Evolutionary conservation across 331 rosid genomes (phyloP).

Genomic region (Erythrophleum ivorense): DNA sequence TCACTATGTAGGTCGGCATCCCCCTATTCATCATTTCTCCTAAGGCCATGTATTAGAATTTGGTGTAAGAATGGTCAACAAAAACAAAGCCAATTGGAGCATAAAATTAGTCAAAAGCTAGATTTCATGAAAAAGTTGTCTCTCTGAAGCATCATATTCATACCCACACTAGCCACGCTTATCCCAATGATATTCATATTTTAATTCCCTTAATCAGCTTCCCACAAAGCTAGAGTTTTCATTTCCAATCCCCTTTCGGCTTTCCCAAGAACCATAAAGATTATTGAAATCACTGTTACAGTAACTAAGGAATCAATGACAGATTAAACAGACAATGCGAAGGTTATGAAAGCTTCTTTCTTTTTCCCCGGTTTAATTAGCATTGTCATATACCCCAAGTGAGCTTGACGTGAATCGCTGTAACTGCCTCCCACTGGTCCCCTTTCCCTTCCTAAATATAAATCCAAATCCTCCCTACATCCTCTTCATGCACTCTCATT

Average conservation of each 20-base stretch:
- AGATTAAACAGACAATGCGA: conserved; percentile 3
- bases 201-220: not conserved
- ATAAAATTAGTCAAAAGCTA: not conserved
- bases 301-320: not conserved
- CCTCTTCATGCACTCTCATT: not conserved
- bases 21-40: not conserved
- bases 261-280: conserved; percentile 18
- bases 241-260: conserved; percentile 1
- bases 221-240: conserved; percentile 16
- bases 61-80: not conserved
- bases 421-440: conserved; percentile 11
- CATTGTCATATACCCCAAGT: conserved; percentile 35
- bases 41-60: not conserved
- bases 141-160: not conserved
- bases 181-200: not conserved
- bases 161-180: not conserved
- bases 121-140: not conserved
- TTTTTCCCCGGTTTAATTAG: conserved; percentile 12
- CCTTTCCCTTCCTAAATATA: conserved; percentile 27
- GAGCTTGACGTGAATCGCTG: conserved; percentile 54
- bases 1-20: not conserved
- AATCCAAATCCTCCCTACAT: not conserved
- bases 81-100: not conserved
- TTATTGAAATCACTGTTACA: not conserved
- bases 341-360: conserved; percentile 38